phyloP scores from a whole-genome alignment of 139 green algal genomes.

The Chlorella sp. region DNA sequence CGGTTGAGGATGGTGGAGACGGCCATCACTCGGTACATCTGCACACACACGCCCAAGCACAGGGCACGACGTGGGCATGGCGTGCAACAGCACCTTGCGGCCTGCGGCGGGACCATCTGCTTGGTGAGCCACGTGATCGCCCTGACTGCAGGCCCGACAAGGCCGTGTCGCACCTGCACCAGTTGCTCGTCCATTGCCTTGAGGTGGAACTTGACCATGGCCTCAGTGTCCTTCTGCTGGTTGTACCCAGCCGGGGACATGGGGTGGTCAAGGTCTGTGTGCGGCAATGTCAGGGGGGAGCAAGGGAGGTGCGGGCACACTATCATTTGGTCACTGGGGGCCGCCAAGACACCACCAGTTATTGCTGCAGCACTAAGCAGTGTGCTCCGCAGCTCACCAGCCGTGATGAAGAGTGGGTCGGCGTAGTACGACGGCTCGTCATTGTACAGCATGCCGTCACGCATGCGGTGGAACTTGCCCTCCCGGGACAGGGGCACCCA shows the following conservation, averaged over 20 bases:
- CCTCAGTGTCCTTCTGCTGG: constrained; percentile 22
- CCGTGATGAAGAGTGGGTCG: constrained; percentile 11
- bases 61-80: no score
- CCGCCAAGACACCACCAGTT: no score
- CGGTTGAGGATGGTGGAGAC: constrained; percentile 20
- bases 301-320: no score
- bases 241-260: constrained; percentile 24
- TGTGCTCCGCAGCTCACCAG: no score
- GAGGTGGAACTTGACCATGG: constrained; percentile 36
- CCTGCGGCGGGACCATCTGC: no score
- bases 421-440: constrained; percentile 22
- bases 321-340: no score
- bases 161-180: constrained; percentile 12
- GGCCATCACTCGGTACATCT: constrained; percentile 21
- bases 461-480: constrained; percentile 53
- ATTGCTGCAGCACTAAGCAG: no score
- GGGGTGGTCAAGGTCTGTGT: constrained; percentile 9
- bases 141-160: no score
- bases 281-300: no score
- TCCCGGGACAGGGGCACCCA: constrained; percentile 37
- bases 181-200: constrained; percentile 24
- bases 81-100: no score
- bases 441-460: constrained; percentile 45
- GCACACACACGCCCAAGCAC: constrained; percentile 1
- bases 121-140: no score